Percentiles rank a stretch among this genome's conserved stretches.
Evolutionary conservation across 1,284 basidiomycete species (phyloP).

Genomic region (Phlebopus sp.): DNA sequence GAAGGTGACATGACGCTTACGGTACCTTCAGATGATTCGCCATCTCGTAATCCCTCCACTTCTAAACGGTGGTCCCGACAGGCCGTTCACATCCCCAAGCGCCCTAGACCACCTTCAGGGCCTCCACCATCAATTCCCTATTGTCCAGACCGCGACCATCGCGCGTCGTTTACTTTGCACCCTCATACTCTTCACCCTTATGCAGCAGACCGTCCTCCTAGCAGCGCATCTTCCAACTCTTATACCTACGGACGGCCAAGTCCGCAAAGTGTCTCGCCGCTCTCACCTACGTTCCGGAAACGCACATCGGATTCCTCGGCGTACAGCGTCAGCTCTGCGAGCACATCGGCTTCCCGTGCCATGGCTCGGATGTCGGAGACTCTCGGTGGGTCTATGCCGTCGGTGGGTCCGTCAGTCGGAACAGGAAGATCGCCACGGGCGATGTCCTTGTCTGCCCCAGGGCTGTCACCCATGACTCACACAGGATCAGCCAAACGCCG

Average conservation of each 20-base stretch:
- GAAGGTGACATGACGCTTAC: not conserved
- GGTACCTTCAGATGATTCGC: constrained; percentile 20
- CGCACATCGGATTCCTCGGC: constrained; percentile 55
- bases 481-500: constrained; percentile 43
- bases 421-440: constrained; percentile 15
- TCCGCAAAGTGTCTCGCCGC: constrained; percentile 46
- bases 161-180: constrained; percentile 20
- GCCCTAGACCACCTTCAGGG: constrained; percentile 54
- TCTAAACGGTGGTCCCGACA: constrained; percentile 60
- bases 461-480: constrained; percentile 13
- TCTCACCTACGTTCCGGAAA: constrained; percentile 55
- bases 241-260: constrained; percentile 37
- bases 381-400: constrained; percentile 7
- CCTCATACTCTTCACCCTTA: constrained; percentile 35
- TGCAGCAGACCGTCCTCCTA: constrained; percentile 38
- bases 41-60: constrained; percentile 27
- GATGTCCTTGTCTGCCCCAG: constrained; percentile 17
- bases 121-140: constrained; percentile 52
- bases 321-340: constrained; percentile 47
- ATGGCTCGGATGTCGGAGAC: constrained; percentile 15
- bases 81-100: constrained; percentile 46
- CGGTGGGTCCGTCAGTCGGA: constrained; percentile 7
- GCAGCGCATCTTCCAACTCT: constrained; percentile 42
- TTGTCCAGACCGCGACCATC: constrained; percentile 23
- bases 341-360: constrained; percentile 46